These are phyloP conservation scores for Cordia subcordata DNA, from an alignment of 257 asterid genomes.

Conservation along the genomic window DNA sequence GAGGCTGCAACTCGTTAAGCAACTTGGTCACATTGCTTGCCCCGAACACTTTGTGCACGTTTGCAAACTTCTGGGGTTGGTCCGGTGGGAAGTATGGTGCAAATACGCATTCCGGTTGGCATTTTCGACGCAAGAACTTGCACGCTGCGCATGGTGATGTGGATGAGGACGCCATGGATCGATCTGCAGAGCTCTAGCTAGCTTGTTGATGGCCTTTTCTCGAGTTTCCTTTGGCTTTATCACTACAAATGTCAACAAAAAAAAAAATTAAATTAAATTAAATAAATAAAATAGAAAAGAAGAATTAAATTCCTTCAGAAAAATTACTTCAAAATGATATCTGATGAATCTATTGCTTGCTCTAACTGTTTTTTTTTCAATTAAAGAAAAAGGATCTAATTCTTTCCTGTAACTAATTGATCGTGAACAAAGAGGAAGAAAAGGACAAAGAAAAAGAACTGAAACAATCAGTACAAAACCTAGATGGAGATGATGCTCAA, in stretches of 20 bases:
- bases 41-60: slow-evolving; percentile 69
- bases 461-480: not conserved
- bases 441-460: too few relatives aligned
- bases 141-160: slow-evolving; percentile 74
- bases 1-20: slow-evolving; percentile 66
- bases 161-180: slow-evolving; percentile 46
- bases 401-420: too few relatives aligned
- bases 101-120: slow-evolving; percentile 70
- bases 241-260: not conserved
- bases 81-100: slow-evolving; percentile 78
- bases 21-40: slow-evolving; percentile 76
- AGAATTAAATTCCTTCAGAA: not conserved
- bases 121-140: slow-evolving; percentile 68
- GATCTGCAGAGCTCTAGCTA: slow-evolving; percentile 1
- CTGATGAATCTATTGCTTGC: too few relatives aligned
- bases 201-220: not conserved
- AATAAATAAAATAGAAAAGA: too few relatives aligned
- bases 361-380: too few relatives aligned
- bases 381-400: too few relatives aligned
- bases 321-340: too few relatives aligned
- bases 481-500: not conserved
- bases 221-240: not conserved
- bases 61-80: slow-evolving; percentile 68
- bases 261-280: not conserved
- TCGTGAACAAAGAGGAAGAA: too few relatives aligned